Evolutionary conservation across 768 basidiomycete genomes (phyloP).

Genomic region (Pleurotus citrinopileatus): DNA sequence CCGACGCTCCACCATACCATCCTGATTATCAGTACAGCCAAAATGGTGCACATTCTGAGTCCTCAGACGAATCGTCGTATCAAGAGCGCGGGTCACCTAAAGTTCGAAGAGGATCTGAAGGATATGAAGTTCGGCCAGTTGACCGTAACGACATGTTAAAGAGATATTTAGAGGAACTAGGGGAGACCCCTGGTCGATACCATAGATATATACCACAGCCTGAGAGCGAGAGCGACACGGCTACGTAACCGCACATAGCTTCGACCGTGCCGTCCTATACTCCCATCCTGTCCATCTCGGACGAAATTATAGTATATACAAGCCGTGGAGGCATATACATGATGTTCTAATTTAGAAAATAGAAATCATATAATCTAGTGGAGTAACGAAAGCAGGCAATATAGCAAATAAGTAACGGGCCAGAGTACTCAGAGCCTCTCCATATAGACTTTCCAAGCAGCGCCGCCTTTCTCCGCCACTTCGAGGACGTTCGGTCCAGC

Average conservation of each 20-base stretch:
- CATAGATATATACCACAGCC: slow-evolving; percentile 64
- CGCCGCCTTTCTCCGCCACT: slow-evolving; percentile 39
- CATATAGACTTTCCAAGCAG: slow-evolving; percentile 14
- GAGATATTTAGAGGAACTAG: slow-evolving; percentile 51
- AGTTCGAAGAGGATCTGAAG: slow-evolving; percentile 77
- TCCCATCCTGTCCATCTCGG: not conserved
- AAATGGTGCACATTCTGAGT: slow-evolving; percentile 26
- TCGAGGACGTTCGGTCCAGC: slow-evolving; percentile 64
- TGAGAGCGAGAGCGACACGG: slow-evolving; percentile 42
- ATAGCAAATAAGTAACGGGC: not conserved
- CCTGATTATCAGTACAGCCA: slow-evolving; percentile 55
- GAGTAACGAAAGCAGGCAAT: not conserved
- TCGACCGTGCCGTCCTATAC: not conserved
- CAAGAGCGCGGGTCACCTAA: slow-evolving; percentile 18
- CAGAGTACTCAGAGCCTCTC: slow-evolving; percentile 7
- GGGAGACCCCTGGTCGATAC: slow-evolving; percentile 60
- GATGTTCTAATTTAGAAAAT: not conserved
- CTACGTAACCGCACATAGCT: slow-evolving; percentile 20
- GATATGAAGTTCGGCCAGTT: slow-evolving; percentile 66
- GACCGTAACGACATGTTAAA: slow-evolving; percentile 64
- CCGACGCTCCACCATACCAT: slow-evolving; percentile 71
- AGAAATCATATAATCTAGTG: not conserved
- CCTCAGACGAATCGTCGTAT: slow-evolving; percentile 23
- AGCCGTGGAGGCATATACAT: not conserved
- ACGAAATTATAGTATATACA: slow-evolving; percentile 3